Evolutionary conservation across 306 rosid species (phyloP).

Genomic region (Cucurbita argyrosperma): DNA sequence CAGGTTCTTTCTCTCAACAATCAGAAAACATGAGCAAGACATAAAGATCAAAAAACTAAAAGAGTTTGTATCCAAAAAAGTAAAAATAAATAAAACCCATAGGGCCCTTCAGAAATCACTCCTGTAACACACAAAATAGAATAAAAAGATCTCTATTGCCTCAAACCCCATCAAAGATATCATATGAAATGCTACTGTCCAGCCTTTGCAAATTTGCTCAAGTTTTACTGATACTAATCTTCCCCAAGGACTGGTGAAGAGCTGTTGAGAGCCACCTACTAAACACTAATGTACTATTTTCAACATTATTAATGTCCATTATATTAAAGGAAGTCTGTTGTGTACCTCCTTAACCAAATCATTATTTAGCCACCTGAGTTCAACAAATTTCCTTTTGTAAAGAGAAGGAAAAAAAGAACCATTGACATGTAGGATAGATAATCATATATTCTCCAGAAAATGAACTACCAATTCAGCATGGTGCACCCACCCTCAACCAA

Average conservation of each 20-base stretch:
- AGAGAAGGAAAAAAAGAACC: not conserved
- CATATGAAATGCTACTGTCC: not conserved
- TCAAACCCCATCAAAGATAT: not conserved
- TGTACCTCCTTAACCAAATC: not conserved
- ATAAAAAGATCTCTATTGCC: not conserved
- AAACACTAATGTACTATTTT: not conserved
- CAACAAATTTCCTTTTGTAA: not conserved
- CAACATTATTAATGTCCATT: not conserved
- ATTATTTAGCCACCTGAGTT: not conserved
- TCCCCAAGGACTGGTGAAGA: not conserved
- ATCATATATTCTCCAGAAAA: slow-evolving; percentile 1
- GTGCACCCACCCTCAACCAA: slow-evolving; percentile 76
- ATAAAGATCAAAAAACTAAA: too few relatives aligned
- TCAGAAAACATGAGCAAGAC: not conserved
- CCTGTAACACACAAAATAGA: not conserved
- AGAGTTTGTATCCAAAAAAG: too few relatives aligned
- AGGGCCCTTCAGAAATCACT: not conserved
- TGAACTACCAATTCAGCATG: slow-evolving; percentile 2
- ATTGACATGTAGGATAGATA: not conserved
- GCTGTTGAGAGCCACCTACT: not conserved
- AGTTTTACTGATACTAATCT: not conserved
- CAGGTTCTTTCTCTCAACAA: not conserved
- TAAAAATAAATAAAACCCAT: not conserved
- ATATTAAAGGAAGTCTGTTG: not conserved
- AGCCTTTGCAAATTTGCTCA: not conserved